A percentile compares a stretch with the other conserved stretches of the same genome.
Conservation (phyloP, 306 rosid species). For the Dalbergia cochinchinensis region DNA sequence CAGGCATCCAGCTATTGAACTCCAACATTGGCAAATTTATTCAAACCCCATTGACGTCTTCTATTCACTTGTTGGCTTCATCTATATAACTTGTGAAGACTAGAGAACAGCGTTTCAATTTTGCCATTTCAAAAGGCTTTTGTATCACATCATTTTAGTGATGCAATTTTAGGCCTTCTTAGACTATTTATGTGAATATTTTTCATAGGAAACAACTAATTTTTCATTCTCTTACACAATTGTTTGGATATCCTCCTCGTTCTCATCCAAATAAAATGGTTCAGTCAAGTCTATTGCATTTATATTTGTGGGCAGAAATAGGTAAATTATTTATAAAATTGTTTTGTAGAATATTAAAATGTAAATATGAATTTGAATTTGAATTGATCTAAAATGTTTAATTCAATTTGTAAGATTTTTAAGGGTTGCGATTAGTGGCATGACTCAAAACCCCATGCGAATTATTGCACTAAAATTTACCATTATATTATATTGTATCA, state of each 20-base stretch:
- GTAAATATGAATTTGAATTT: too few species aligned
- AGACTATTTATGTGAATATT: neutral
- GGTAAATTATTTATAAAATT: too few species aligned
- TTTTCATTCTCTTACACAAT: neutral
- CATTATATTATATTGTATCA: too few species aligned
- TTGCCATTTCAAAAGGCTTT: constrained; percentile 32
- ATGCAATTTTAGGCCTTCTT: constrained; percentile 1
- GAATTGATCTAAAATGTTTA: too few species aligned
- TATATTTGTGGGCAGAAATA: neutral
- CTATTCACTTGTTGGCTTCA: constrained; percentile 36
- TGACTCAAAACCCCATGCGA: too few species aligned
- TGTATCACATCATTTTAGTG: constrained; percentile 9
- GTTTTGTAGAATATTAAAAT: too few species aligned
- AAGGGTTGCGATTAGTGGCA: too few species aligned
- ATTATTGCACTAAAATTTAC: too few species aligned
- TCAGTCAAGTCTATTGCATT: neutral
- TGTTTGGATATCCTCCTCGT: neutral
- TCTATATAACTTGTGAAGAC: constrained; percentile 14
- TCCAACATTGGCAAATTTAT: constrained; percentile 38
- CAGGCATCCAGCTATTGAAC: constrained; percentile 15
- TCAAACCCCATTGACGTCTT: neutral
- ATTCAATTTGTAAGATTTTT: too few species aligned
- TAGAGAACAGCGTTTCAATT: constrained; percentile 12
- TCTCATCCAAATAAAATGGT: neutral
- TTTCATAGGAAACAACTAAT: neutral